These are phyloP conservation scores for Xerocomellus chrysenteron DNA, from an alignment of 768 basidiomycete species.

Conservation along the genomic window DNA sequence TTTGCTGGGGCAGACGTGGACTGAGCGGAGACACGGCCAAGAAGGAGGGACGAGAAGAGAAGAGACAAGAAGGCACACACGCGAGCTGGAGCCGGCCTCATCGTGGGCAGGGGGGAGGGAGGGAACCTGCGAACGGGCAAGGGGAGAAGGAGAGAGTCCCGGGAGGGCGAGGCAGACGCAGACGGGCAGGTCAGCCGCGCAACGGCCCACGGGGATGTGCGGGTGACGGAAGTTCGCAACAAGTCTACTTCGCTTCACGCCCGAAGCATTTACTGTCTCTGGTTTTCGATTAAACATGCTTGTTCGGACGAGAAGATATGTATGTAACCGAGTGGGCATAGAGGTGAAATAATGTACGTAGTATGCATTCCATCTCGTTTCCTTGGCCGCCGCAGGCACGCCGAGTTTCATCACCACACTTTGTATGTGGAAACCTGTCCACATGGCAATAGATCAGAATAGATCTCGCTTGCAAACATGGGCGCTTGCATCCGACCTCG, in stretches of 20 bases:
- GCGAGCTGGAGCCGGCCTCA: constrained; percentile 4
- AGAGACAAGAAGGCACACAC: constrained; percentile 16
- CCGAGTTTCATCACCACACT: constrained; percentile 13
- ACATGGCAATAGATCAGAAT: background rate
- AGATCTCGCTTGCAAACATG: background rate
- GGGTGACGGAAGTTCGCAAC: constrained; percentile 18
- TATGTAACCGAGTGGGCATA: constrained; percentile 5
- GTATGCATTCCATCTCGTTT: background rate
- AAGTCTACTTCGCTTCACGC: constrained; percentile 4
- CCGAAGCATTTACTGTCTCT: background rate
- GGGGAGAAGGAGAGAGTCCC: constrained; percentile 1
- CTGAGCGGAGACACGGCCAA: constrained; percentile 37
- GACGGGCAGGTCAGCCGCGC: constrained; percentile 31
- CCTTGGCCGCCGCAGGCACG: constrained; percentile 18
- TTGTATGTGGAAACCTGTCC: too few species aligned
- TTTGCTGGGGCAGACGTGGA: constrained; percentile 25
- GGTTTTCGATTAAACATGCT: constrained; percentile 3
- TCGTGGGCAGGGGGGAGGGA: constrained; percentile 8
- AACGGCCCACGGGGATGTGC: constrained; percentile 3
- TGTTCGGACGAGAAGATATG: background rate
- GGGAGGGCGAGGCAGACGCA: constrained; percentile 6
- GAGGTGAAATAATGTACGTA: background rate
- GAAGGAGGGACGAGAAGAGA: constrained; percentile 31
- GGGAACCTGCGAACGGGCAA: too few species aligned
- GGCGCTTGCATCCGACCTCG: too few species aligned